phyloP scores from a whole-genome alignment of 2,329 filamentous ascomycete genomes.

The Escovopsis weberi region DNA sequence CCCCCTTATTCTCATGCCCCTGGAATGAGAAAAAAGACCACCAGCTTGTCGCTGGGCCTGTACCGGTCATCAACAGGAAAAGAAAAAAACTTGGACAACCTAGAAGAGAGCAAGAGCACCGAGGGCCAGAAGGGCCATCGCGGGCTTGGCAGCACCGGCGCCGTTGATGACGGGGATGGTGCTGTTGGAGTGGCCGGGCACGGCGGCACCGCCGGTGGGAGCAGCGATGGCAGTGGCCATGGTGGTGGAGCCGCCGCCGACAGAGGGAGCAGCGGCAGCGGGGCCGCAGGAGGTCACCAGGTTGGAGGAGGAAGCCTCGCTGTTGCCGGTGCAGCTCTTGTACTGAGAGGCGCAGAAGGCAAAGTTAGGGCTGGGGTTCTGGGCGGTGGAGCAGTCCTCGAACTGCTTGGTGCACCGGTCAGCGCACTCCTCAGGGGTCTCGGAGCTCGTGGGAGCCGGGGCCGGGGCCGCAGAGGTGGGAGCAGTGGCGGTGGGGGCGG shows the following conservation, averaged over 20 bases:
- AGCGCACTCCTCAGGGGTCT: too few relatives aligned
- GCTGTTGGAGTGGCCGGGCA: not conserved
- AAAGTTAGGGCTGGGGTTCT: too few relatives aligned
- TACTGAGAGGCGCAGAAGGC: too few relatives aligned
- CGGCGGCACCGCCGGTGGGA: conserved; percentile 1
- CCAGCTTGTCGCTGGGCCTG: too few relatives aligned
- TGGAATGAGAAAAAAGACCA: too few relatives aligned
- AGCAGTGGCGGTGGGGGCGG: not conserved
- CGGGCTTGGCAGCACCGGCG: conserved; percentile 10
- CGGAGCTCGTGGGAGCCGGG: too few relatives aligned
- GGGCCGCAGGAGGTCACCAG: conserved; percentile 1
- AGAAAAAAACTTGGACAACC: not conserved
- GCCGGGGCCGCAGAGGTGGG: not conserved
- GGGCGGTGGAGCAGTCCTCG: too few relatives aligned
- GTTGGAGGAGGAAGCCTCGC: not conserved
- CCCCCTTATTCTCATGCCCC: too few relatives aligned
- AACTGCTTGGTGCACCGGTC: too few relatives aligned
- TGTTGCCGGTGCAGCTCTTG: not conserved
- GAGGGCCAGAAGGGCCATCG: conserved; percentile 11
- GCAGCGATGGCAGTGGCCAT: conserved; percentile 1
- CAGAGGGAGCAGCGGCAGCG: not conserved
- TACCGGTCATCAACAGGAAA: not conserved
- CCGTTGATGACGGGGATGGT: conserved; percentile 7
- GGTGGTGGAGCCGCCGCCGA: not conserved
- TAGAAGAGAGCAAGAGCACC: conserved; percentile 14